phyloP scores from a whole-genome alignment of 2,329 filamentous ascomycete species.

The Dactylellina drechsleri region DNA sequence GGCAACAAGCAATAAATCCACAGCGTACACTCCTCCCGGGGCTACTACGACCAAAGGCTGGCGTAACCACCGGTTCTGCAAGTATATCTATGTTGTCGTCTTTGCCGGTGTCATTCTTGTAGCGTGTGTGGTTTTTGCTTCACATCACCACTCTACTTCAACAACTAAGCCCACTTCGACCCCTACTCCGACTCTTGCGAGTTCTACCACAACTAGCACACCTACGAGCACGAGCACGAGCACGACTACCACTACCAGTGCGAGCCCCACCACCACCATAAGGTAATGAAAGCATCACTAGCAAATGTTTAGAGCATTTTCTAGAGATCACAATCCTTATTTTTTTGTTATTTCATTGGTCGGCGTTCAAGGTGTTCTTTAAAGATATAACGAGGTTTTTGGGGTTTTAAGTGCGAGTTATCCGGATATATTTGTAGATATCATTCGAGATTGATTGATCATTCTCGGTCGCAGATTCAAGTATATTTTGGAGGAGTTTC shows the following conservation, averaged over 20 bases:
- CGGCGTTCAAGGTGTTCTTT: neutral
- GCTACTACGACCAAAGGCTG: neutral
- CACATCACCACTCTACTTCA: neutral
- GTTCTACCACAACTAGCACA: neutral
- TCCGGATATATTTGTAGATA: neutral
- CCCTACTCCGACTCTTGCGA: neutral
- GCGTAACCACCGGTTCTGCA: neutral
- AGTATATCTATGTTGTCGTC: neutral
- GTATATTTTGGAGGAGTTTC: neutral
- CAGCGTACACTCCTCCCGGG: neutral
- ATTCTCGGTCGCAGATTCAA: neutral
- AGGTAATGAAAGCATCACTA: neutral
- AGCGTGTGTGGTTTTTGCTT: neutral
- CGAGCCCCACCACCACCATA: neutral
- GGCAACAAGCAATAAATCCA: neutral
- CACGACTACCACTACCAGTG: neutral
- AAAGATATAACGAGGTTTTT: neutral
- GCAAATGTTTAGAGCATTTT: neutral
- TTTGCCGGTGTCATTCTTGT: conserved; percentile 1
- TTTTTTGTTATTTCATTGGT: neutral
- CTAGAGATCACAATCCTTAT: neutral
- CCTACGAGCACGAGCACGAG: conserved; percentile 1
- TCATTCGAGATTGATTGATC: neutral
- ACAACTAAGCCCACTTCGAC: neutral
- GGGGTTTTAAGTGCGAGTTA: neutral